Evolutionary conservation across 192 early-diverging fungal genomes (phyloP), one percentile per base, ranked within the genome.

Genomic region (Entomortierella lignicola): DNA sequence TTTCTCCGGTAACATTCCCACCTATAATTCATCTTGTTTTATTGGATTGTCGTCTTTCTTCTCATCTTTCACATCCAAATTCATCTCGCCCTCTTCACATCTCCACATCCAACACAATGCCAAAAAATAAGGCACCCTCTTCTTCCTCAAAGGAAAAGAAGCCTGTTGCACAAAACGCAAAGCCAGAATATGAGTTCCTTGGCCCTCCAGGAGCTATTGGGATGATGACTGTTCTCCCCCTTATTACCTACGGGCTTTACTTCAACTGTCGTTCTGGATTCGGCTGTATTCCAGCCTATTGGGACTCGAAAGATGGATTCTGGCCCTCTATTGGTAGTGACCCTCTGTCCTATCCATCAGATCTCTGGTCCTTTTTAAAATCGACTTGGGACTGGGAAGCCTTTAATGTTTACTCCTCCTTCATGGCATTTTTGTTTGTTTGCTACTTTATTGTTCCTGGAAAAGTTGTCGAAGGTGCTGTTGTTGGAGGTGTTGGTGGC

Each of bases 131-230:
- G n/a, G 55, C 58, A n/a, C 11, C 58, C 13, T 23, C 41, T 37
- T 23, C 32, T 4, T 39, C 56, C 0, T 37, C 32, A 7, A 15
- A 4, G 17, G 20, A 47, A 15, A 20, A 12, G 44, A 47, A 47
- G 15, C 44, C 4, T 11, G 15, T 68, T 4, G 58, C 71, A 71
- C 92, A 67, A 87, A 95, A 71, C 90, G 89, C 39, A 80, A 83
- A 68, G 89, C 95, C 86, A 11, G 83, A 87, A 62, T 95, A 91
- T 74, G 97, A 97, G 77, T 98, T 98, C 70, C 80, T 94, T 21
- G 92, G 91, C 15, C 87, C 88, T 1, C 77, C 85, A 31, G 91
- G 91, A 27, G 82, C 92, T 3, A 60, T 87, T 25, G 77, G 80
- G 25, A 88, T 93, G 72, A 81, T 91, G 44, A 62, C 73, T 6